Percentiles rank a stretch among this genome's conserved stretches.
Evolutionary conservation across 805 yeast genomes (phyloP).

Genomic region (Hanseniaspora osmophila): DNA sequence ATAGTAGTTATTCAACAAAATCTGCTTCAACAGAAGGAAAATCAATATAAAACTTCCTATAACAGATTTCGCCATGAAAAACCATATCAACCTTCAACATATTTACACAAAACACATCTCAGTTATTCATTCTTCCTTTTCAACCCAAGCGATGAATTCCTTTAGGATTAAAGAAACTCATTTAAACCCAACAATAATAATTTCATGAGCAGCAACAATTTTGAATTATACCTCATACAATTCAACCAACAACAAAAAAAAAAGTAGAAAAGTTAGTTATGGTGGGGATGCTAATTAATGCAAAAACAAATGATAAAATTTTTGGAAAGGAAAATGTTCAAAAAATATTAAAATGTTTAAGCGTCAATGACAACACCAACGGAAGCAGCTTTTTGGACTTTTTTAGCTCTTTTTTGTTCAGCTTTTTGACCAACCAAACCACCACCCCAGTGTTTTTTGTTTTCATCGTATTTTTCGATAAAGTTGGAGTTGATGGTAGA

Average conservation of each 20-base stretch:
- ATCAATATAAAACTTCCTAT: background rate
- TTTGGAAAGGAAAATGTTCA: background rate
- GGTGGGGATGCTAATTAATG: background rate
- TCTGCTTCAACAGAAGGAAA: background rate
- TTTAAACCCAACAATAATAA: too few relatives aligned
- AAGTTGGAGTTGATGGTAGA: slow-evolving; percentile 91
- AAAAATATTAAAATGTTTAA: background rate
- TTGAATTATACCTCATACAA: too few relatives aligned
- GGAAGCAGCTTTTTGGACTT: slow-evolving; percentile 38
- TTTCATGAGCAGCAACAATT: background rate
- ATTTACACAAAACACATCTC: background rate
- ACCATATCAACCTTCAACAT: slow-evolving; percentile 1
- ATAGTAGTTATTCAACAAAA: background rate
- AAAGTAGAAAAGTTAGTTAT: background rate
- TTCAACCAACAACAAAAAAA: background rate
- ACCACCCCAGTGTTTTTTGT: slow-evolving; percentile 99
- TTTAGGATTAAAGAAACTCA: too few relatives aligned
- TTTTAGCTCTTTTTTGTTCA: slow-evolving; percentile 69
- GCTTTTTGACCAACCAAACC: slow-evolving; percentile 96
- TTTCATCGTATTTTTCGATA: slow-evolving; percentile 84
- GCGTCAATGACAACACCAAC: slow-evolving; percentile 7
- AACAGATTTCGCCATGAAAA: background rate
- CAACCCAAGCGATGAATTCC: background rate
- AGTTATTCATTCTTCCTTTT: background rate
- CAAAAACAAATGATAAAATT: background rate